Evolutionary conservation across 179 eudicot genomes (phyloP), one percentile per base, ranked within the genome.

Genomic region (Vitellaria paradoxa): DNA sequence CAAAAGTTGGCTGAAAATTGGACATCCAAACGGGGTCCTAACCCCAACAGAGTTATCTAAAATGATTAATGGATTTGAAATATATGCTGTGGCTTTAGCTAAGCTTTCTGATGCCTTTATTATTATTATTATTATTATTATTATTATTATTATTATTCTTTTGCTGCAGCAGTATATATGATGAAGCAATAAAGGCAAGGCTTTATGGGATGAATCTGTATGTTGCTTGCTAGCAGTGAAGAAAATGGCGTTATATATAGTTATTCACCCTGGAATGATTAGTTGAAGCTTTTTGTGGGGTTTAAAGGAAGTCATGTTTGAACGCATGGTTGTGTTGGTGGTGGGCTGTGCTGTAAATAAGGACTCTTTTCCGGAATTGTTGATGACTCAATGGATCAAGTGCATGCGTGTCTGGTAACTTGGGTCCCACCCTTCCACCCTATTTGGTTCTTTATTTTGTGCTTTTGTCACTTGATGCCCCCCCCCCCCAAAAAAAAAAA

Each of bases 181-280:
- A 80, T 84, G 78, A 77, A 66, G 76, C 65, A 79, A 74, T 84
- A 82, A 82, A 76, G 49, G 70, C 46, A 20, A 72, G 47, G 87
- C 78, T 79, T 81, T 79, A 77, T 74, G 81, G 84, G 75, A 78
- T 72, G 62, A 72, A 65, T 64, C 63, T 52, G 76, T 24, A 61
- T 68, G 59, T 77, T 67, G 57, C 74, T 69, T 46, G 82, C 65
- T 1, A 81, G 77, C 18, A 65, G 64, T 77, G 67, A 68, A 46
- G 68, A 71, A 72, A 79, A 73, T 26, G 21, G 79, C 67, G 83
- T 81, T 45, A 53, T n/a, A 7, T 65, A 60, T 73, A 56, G 15
- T 76, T 55, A 71, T 77, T 75, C 79, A 77, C 78, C 61, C 61
- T 65, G 85, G 68, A 75, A 83, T 82, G 82, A 85, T 83, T 73